Evolutionary conservation across 2,329 filamentous ascomycete genomes (phyloP), one percentile per base, ranked within the genome.

Genomic region (Akanthomyces uredinophilus): DNA sequence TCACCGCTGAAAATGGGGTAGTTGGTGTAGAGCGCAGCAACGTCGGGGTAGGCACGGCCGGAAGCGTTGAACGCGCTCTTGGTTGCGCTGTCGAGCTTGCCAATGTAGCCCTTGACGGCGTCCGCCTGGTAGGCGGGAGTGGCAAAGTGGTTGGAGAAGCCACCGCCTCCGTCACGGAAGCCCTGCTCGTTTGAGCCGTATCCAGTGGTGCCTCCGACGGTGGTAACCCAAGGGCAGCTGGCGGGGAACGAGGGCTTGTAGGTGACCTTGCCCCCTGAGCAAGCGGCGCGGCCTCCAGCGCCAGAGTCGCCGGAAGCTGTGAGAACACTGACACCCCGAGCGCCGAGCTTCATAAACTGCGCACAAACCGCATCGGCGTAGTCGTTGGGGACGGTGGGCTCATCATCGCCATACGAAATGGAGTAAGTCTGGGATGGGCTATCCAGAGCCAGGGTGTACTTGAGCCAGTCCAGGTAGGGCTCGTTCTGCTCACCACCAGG

Each of bases 401-500:
- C 60, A 35, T 58, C 47, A 20, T 58, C 54, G 44, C 53, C 54
- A 44, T 62, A 62, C 7, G 60, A 62, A n/a, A 58, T 62, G 5
- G 54, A 62, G 39, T 63, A 63, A 1, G 61, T 63, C 55, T 59
- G 54, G 8, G 61, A 47, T n/a, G 61, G 61, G 6, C 46, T 44
- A 5, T 63, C 55, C 47, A 59, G 27, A 20, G 24, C 55, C 35
- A 59, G 6, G 11, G 61, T 63, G 54, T 59, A 63, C 47, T 59
- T 37, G 49, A 63, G 61, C 61, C 61, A 63, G 47, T 63, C 61
- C 10, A 63, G 61, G 39, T 63, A 63, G 4, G 61, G 61, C 61
- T 63, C 61, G 41, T 63, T 63, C 5, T 43, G 14, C 39, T 53
- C 44, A 6, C 29, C 41, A 20, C 49, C 49, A 35, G 27, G 50